Base-by-base conservation (phyloP, 2,329 filamentous ascomycete species). In the Metarhizium guizhouense region DNA sequence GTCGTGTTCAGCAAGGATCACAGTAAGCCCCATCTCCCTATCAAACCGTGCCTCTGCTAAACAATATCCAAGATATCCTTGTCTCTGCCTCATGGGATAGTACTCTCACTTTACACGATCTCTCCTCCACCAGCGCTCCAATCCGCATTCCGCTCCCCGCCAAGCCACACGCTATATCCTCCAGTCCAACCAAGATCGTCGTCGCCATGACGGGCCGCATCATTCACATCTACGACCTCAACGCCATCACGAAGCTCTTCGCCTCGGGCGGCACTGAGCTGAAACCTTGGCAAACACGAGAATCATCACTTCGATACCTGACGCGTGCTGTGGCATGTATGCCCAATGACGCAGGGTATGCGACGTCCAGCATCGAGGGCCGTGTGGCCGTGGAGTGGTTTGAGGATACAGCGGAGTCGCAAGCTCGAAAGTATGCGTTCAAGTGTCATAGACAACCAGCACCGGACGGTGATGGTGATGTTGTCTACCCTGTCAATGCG, bases 381-480 rank as follows among this genome's bases (percentile, higher is more conserved):
- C 85, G 94, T 63, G 91, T 99, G 2, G 93, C 92, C 0, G 94
- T 99, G 1, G 94, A 99, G 71, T 97, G 92, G 90, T 97, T 99
- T 69, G 94, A 97, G 67, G 89, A 94, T 16, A 89, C 85, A 5
- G 77, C 84, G 47, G 88, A 93, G 70, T 92, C 88, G 4, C 92
- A 97, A 74, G 87, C 88, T 43, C 83, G 92, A 62, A 97, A 96
- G 71, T 99, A 97, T 70, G 94, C 94, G 14, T 99, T 99, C 82
- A 99, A 99, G 72, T 99, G 94, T 72, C 94, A 99, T 72, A 83
- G 94, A 4, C 90, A 95, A 70, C 80, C 84, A 1, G 79, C 77
- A 10, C 72, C 82, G 2, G 80, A 85, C 45, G 78, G 79, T 10
- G 80, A 81, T 43, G 84, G 79, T 34, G 92, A 96, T 65, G 80